Conservation (phyloP, 352 stramenopile species). For the Phytopythium chamaehyphon region DNA sequence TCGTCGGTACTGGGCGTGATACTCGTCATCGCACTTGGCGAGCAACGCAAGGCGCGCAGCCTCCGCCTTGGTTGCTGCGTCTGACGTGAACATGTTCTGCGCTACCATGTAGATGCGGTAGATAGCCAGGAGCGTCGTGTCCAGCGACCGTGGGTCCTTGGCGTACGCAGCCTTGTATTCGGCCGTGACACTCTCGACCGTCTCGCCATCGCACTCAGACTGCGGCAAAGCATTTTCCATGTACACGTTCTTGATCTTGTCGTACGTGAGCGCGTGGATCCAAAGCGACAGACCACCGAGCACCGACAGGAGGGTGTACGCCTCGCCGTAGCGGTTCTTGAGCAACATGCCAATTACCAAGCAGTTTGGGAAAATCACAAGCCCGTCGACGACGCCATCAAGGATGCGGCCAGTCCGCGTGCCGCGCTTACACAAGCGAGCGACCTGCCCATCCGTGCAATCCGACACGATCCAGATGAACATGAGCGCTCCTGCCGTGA, state of each 20-base stretch:
- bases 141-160: constrained; percentile 55
- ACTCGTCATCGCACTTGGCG: constrained; percentile 57
- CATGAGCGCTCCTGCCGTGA: constrained; percentile 56
- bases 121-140: constrained; percentile 70
- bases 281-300: constrained; percentile 67
- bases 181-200: constrained; percentile 69
- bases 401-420: constrained; percentile 79
- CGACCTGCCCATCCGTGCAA: constrained; percentile 77
- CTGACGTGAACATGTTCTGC: constrained; percentile 64
- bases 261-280: constrained; percentile 79
- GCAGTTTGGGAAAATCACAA: constrained; percentile 76
- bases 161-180: constrained; percentile 61
- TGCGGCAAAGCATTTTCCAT: constrained; percentile 80
- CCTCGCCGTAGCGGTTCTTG: constrained; percentile 45
- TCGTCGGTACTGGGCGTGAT: constrained; percentile 52
- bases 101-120: constrained; percentile 73
- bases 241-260: constrained; percentile 88
- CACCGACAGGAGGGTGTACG: constrained; percentile 51
- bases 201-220: constrained; percentile 77
- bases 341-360: constrained; percentile 53
- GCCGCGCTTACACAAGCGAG: constrained; percentile 76
- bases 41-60: constrained; percentile 49
- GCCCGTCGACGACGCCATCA: constrained; percentile 68
- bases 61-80: constrained; percentile 57
- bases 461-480: constrained; percentile 86